These are phyloP conservation scores for Daldinia eschscholtzii DNA, from an alignment of 2,329 filamentous ascomycete genomes.

Conservation along the genomic window DNA sequence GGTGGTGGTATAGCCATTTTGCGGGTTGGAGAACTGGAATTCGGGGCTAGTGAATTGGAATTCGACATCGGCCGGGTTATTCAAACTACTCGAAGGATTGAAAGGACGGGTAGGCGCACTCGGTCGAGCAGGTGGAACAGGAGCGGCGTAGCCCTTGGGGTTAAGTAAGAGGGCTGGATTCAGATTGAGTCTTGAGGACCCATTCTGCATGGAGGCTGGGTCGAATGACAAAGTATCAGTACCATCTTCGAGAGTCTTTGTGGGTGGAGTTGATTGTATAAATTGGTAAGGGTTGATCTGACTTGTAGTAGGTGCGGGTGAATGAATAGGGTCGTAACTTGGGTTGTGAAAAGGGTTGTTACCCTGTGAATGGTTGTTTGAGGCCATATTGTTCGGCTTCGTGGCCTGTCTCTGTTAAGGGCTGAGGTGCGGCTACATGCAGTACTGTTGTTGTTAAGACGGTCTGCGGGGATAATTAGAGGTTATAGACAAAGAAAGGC, in stretches of 20 bases:
- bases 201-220: conserved; percentile 49
- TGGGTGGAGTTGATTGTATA: conserved; percentile 22
- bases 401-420: conserved; percentile 17
- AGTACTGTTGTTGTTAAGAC: conserved; percentile 27
- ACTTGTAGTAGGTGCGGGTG: conserved; percentile 21
- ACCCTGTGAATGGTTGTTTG: conserved; percentile 54
- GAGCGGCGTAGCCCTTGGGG: conserved; percentile 53
- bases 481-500: conserved; percentile 42
- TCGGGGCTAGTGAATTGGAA: conserved; percentile 53
- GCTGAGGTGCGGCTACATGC: conserved; percentile 36
- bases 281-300: conserved; percentile 8
- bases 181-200: conserved; percentile 52
- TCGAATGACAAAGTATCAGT: conserved; percentile 41
- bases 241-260: conserved; percentile 38
- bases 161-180: conserved; percentile 59
- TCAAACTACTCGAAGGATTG: conserved; percentile 49
- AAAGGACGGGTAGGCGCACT: conserved; percentile 44
- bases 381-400: conserved; percentile 51
- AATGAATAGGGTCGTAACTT: conserved; percentile 6
- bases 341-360: conserved; percentile 35
- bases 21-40: conserved; percentile 51
- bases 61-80: conserved; percentile 57
- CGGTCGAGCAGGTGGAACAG: conserved; percentile 39
- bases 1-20: conserved; percentile 44
- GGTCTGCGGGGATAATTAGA: conserved; percentile 11